Evolutionary conservation across 495 filamentous ascomycete species (phyloP), one percentile per base, ranked within the genome.

Genomic region (Penicillium fimorum): DNA sequence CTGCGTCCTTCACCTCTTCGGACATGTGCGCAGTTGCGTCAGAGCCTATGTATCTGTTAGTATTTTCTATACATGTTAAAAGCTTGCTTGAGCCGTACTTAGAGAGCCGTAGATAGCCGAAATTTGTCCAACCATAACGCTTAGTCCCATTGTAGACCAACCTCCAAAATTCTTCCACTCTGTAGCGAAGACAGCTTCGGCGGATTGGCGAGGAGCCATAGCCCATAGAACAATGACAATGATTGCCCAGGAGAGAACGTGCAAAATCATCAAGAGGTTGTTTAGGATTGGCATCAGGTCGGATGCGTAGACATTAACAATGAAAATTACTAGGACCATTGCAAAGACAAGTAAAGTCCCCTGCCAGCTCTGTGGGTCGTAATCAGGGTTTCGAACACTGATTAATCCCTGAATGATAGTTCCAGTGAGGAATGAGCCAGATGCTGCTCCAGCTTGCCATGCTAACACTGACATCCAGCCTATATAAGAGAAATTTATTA

Each of bases 321-420:
- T 29, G 27, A 65, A 62, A 3, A 64, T 69, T 53, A 77, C 15
- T n/a, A 78, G 55, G 4, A 76, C 72, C 27, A 72, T 63, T 10
- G 73, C 66, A 50, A 78, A 69, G 4, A 76, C 73, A 8, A 79
- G 62, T 2, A 79, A 59, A 2, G 76, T 77, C 4, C 66, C 74
- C 22, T 79, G 77, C 71, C 71, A 79, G 22, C 50, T 50, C 33
- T 65, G 51, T 0, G 65, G 60, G 9, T 60, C 52, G 50, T 78
- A 81, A 15, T 35, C 47, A 4, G 70, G 63, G 44, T 78, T 20
- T 24, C 68, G 69, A 17, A 75, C 47, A 6, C 60, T 58, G 37
- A 79, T 67, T 13, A 78, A 53, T n/a, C 67, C 70, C 57, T 78
- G 75, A 5, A 79, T 77, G n/a, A 80, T 64, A 4, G 76, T 78